Base-by-base conservation (phyloP, 257 asterid species). In the Buddleja alternifolia region DNA sequence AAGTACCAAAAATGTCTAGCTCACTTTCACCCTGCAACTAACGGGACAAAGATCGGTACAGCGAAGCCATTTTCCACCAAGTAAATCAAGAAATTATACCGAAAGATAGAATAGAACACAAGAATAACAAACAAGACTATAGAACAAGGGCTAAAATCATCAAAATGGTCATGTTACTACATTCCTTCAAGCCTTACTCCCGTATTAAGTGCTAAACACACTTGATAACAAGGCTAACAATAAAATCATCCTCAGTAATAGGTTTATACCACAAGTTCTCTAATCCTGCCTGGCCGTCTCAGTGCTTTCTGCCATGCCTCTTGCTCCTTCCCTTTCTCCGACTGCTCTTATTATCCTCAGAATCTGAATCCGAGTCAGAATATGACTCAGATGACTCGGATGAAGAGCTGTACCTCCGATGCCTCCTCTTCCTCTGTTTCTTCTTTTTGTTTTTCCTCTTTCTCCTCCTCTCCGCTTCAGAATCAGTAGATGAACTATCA, bases 391-490 rank as follows among this genome's bases (percentile, higher is more conserved):
- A 88, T 29, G 34, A 29, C 5, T 29, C 34, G 0, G 96, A 81
- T 8, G 4, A 95, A 83, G 95, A 88, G 76, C 90, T 86, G 65
- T 77, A 59, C 51, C 54, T 78, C 66, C 85, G 57, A 72, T 83
- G 93, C 73, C 85, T 81, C 66, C 92, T 87, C 84, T 82, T 84
- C 59, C 69, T 82, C 57, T 83, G 80, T 71, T 84, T 69, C 90
- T 84, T 70, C 89, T 81, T 86, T 37, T 84, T 83, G 77, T 67
- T 84, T 88, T 62, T 89, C 83, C 81, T 90, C 81, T 66, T 29
- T 29, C 88, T 85, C 84, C 95, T 86, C 89, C 92, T 88, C 84
- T 90, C 97, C 80, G 90, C 98, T 76, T 88, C 98, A 2, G 97
- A 88, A 72, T 90, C 96, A 59, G 87, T 78, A 0, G 98, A 92